Conservation (phyloP, 257 asterid species). For the Salvia hispanica region DNA sequence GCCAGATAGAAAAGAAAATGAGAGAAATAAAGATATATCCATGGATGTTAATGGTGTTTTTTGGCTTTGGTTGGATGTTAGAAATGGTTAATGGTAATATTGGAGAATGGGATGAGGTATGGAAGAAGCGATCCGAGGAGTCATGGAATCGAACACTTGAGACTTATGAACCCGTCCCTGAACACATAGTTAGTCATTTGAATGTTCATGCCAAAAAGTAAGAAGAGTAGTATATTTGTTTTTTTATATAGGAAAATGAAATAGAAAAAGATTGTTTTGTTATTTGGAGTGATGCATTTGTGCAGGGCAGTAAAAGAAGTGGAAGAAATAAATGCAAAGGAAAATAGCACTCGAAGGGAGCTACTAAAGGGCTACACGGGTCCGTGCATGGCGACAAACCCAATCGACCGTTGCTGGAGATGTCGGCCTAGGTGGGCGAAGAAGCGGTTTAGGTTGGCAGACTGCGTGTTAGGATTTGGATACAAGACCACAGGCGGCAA, state of each 20-base stretch:
- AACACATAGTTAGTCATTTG: conserved; percentile 34
- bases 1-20: background rate
- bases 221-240: background rate
- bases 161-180: conserved; percentile 50
- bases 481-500: conserved; percentile 56
- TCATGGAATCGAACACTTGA: conserved; percentile 47
- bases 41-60: background rate
- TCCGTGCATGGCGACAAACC: conserved; percentile 59
- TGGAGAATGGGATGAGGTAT: conserved; percentile 43
- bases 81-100: conserved; percentile 38
- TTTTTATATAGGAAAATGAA: background rate
- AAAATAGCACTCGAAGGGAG: conserved; percentile 42
- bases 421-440: conserved; percentile 60
- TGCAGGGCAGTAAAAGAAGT: conserved; percentile 1
- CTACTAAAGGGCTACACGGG: conserved; percentile 21
- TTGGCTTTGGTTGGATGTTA: conserved; percentile 6
- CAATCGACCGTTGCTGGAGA: conserved; percentile 76
- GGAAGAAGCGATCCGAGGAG: conserved; percentile 49
- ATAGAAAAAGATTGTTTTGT: no score
- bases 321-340: background rate
- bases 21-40: background rate
- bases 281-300: no score
- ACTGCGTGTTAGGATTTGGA: conserved; percentile 66
- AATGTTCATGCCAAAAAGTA: conserved; percentile 39
- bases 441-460: conserved; percentile 53